These are phyloP conservation scores for Biscogniauxia mediterranea DNA, from an alignment of 2,329 filamentous ascomycete species.

Conservation along the genomic window DNA sequence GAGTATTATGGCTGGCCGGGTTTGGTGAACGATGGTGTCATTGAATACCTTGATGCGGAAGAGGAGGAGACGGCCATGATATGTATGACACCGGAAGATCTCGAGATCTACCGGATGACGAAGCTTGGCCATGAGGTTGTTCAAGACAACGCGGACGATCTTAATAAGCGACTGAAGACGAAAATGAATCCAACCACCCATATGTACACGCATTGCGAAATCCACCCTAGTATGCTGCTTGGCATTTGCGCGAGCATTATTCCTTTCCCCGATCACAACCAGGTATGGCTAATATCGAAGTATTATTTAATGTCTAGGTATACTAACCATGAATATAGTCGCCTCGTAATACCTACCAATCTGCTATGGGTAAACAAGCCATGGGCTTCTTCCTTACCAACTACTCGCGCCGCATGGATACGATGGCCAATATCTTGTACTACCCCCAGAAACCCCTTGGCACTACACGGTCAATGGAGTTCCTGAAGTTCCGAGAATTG, in stretches of 20 bases:
- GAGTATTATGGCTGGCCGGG: conserved; percentile 84
- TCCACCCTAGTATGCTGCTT: conserved; percentile 98
- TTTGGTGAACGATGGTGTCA: conserved; percentile 77
- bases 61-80: conserved; percentile 99
- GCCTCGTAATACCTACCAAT: conserved; percentile 98
- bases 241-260: conserved; percentile 99
- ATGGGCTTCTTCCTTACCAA: conserved; percentile 99
- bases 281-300: conserved; percentile 46
- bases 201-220: conserved; percentile 97
- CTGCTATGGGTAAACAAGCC: conserved; percentile 99
- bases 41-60: conserved; percentile 96
- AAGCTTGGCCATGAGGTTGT: conserved; percentile 63
- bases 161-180: conserved; percentile 84
- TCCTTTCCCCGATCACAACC: conserved; percentile 98
- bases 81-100: conserved; percentile 94
- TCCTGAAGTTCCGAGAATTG: conserved; percentile 94
- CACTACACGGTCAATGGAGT: conserved; percentile 97
- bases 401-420: conserved; percentile 96
- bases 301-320: neutral
- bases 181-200: conserved; percentile 83
- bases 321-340: conserved; percentile 57
- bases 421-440: conserved; percentile 98
- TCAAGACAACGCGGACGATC: conserved; percentile 63
- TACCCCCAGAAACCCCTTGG: conserved; percentile 97
- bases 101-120: conserved; percentile 72